Evolutionary conservation across 169 alveolate genomes (phyloP).

Genomic region (Plasmodium malariae): DNA sequence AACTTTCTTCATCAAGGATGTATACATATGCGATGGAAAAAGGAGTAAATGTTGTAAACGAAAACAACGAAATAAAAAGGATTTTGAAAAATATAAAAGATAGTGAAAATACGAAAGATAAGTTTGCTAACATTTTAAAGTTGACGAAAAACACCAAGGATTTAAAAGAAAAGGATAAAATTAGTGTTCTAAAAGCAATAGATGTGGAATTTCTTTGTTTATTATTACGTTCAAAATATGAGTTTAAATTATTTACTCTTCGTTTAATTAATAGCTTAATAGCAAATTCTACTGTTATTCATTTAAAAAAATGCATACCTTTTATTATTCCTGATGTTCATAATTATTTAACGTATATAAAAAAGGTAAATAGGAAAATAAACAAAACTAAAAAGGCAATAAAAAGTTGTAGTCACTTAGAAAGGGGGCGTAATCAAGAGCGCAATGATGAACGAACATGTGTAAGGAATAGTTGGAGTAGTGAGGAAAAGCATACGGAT

Average conservation of each 20-base stretch:
- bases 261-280: conserved; percentile 66
- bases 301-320: conserved; percentile 50
- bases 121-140: conserved; percentile 59
- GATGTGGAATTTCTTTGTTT: conserved; percentile 35
- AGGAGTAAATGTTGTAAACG: not conserved
- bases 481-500: not conserved
- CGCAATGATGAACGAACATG: too few species aligned
- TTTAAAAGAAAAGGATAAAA: conserved; percentile 48
- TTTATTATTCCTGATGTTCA: conserved; percentile 43
- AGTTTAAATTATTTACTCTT: conserved; percentile 42
- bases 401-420: not conserved
- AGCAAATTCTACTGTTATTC: conserved; percentile 5
- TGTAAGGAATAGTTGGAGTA: not conserved
- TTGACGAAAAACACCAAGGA: conserved; percentile 28
- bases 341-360: conserved; percentile 23
- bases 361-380: conserved; percentile 3
- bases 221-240: conserved; percentile 64
- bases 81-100: conserved; percentile 46
- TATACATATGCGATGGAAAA: not conserved
- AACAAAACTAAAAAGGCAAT: not conserved
- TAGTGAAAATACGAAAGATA: conserved; percentile 62
- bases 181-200: conserved; percentile 35
- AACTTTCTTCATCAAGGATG: too few species aligned
- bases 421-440: not conserved
- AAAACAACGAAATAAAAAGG: conserved; percentile 16